phyloP scores from a whole-genome alignment of 2,329 filamentous ascomycete species.

The Stromatinia cepivora region DNA sequence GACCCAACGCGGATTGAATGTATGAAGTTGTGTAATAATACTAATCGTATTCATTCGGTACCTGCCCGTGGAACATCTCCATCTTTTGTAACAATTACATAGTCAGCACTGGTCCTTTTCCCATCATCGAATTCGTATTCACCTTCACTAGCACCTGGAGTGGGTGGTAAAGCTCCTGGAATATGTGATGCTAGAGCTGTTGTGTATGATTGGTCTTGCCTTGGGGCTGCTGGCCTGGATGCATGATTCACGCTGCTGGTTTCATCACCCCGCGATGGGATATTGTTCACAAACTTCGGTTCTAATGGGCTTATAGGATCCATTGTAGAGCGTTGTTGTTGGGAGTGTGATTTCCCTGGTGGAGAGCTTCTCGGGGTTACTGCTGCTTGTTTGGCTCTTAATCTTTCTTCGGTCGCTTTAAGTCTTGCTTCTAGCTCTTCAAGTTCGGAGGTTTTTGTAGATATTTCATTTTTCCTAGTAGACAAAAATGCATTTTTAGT shows the following conservation, averaged over 20 bases:
- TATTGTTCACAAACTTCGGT: constrained; percentile 13
- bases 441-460: constrained; percentile 73
- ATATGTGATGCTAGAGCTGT: constrained; percentile 25
- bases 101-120: constrained; percentile 33
- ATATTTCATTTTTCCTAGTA: constrained; percentile 75
- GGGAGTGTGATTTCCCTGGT: background rate
- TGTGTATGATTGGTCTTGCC: constrained; percentile 12
- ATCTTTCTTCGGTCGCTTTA: constrained; percentile 78
- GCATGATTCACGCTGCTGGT: background rate
- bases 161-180: constrained; percentile 40
- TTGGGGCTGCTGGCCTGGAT: constrained; percentile 16
- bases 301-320: constrained; percentile 19
- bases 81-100: constrained; percentile 30
- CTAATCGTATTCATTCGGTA: constrained; percentile 21
- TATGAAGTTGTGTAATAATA: constrained; percentile 14
- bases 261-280: background rate
- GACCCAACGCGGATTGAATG: background rate
- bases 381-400: constrained; percentile 47
- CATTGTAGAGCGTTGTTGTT: background rate
- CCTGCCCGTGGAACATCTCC: constrained; percentile 29
- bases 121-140: constrained; percentile 37
- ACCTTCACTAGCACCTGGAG: constrained; percentile 42
- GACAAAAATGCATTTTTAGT: background rate
- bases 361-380: constrained; percentile 21
- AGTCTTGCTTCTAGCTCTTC: constrained; percentile 82